These are phyloP conservation scores for Elaeis oleifera DNA, from an alignment of 202 grass and related monocot species.

Conservation along the genomic window DNA sequence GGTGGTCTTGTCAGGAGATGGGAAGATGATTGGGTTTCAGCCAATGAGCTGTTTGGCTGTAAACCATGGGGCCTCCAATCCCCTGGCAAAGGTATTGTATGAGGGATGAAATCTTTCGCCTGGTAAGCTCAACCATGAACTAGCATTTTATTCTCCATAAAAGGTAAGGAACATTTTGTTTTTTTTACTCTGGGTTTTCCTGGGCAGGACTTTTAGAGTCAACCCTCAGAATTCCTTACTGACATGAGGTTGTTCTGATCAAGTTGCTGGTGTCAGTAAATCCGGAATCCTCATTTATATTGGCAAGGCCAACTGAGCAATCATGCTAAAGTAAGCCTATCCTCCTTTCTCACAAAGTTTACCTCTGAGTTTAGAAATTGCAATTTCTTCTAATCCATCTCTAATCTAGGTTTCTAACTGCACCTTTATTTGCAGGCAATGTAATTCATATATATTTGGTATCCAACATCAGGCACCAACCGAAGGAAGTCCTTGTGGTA, in stretches of 20 bases:
- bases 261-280: slow-evolving; percentile 69
- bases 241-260: slow-evolving; percentile 36
- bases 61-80: slow-evolving; percentile 70
- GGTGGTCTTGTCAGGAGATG: slow-evolving; percentile 72
- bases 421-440: no score
- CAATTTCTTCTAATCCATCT: no score
- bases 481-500: no score
- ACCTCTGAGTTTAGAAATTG: no score
- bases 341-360: no score
- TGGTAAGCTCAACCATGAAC: slow-evolving; percentile 27
- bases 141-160: no score
- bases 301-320: slow-evolving; percentile 53
- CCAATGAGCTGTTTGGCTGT: slow-evolving; percentile 66
- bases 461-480: no score
- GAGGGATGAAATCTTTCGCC: slow-evolving; percentile 45
- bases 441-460: no score
- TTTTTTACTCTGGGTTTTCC: slow-evolving; percentile 26
- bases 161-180: no score
- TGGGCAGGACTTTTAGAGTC: slow-evolving; percentile 58
- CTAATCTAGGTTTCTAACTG: no score
- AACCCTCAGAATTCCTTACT: slow-evolving; percentile 54
- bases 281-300: slow-evolving; percentile 52
- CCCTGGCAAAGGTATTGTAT: slow-evolving; percentile 50
- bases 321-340: slow-evolving; percentile 18
- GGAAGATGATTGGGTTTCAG: slow-evolving; percentile 83